These are phyloP conservation scores for Kalanchoe fedtschenkoi DNA, from an alignment of 164 flowering plant species.

Conservation along the genomic window DNA sequence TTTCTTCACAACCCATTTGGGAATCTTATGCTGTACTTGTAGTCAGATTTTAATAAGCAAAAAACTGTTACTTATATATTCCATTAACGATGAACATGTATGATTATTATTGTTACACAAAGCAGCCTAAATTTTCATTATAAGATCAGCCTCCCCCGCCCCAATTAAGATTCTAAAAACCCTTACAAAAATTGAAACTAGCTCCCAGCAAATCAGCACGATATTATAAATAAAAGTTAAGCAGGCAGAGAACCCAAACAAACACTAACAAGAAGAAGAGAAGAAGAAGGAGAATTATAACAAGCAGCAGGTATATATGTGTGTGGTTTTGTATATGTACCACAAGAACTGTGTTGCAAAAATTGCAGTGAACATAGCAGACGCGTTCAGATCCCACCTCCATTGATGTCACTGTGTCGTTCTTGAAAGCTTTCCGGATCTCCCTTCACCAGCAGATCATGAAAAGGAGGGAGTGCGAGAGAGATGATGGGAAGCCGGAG, in stretches of 20 bases:
- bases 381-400: conserved; percentile 66
- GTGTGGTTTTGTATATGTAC: conserved; percentile 22
- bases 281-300: background rate
- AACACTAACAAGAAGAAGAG: background rate
- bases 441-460: background rate
- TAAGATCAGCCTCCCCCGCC: background rate
- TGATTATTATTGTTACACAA: background rate
- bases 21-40: background rate
- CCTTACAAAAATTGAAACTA: background rate
- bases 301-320: too few species aligned
- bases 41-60: background rate
- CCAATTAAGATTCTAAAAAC: background rate
- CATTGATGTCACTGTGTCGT: conserved; percentile 28
- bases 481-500: background rate
- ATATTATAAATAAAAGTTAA: background rate
- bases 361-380: conserved; percentile 90
- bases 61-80: too few species aligned
- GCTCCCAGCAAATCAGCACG: background rate
- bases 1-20: background rate
- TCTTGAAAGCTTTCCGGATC: background rate
- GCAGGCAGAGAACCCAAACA: background rate
- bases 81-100: too few species aligned
- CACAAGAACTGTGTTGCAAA: conserved; percentile 95
- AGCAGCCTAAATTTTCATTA: background rate
- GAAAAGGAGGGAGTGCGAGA: background rate